Evolutionary conservation across 441 rosid genomes (phyloP), one percentile per base, ranked within the genome.

Genomic region (Gossypium armourianum): DNA sequence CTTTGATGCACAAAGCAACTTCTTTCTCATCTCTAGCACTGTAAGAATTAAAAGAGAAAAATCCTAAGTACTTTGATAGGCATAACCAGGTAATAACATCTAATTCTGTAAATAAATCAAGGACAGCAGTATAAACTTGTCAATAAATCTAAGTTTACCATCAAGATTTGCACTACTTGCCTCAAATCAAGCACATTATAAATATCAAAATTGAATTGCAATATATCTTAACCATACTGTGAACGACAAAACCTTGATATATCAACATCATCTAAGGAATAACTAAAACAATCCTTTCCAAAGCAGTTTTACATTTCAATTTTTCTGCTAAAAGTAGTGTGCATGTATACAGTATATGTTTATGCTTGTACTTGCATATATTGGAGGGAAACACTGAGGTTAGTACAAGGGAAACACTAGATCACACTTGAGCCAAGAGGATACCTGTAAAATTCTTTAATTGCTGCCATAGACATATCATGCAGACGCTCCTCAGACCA

Each of bases 11-110:
- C 40, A 82, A 77, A 62, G 84, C 91, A 69, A 95, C 87, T 85
- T 95, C 99, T 72, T 83, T 86, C 86, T 89, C 93, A 74, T 92
- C 99, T 80, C 94, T 86, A 72, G 90, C 95, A 82, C 99, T 95
- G 90, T 64, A 80, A 78, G 53, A 15, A 58, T 64, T 6, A 21
- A 28, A 43, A 50, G 28, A 15, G 13, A 36, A 24, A 47, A 50
- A 5, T 40, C 43, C 15, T 2, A 6, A 36, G 32, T 40, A 26
- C 15, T 47, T 53, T 53, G 61, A 49, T 28, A 52, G 12, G 57
- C 20, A 10, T 17, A 56, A 36, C 29, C 24, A 36, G 4, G 61
- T 56, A 68, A 45, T 4, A 19, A 12, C 4, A 62, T 40, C 53
- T 4, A 62, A 12, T 8, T 6, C 24, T 32, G 49, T 29, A 32